phyloP scores from a whole-genome alignment of 208 protist species.

The Leishmania aethiopica region DNA sequence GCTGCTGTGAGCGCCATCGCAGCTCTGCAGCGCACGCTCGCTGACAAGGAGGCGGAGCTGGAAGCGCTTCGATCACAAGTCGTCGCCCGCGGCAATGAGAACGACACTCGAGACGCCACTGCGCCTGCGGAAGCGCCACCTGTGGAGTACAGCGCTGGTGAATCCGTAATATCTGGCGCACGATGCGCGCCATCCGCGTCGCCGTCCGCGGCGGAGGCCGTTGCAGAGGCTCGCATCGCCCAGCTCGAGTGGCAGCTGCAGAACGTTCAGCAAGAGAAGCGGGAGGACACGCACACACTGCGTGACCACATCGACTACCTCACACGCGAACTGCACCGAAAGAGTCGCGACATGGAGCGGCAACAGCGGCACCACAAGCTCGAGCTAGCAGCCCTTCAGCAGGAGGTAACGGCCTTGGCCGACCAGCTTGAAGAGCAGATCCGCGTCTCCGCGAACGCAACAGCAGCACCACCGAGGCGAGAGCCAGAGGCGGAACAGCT shows the following conservation, averaged over 20 bases:
- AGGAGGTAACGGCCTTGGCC: slow-evolving; percentile 44
- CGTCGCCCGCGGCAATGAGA: not conserved
- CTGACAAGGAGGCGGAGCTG: slow-evolving; percentile 28
- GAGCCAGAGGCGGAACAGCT: slow-evolving; percentile 8
- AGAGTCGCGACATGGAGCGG: slow-evolving; percentile 16
- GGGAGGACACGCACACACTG: slow-evolving; percentile 32
- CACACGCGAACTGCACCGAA: slow-evolving; percentile 32
- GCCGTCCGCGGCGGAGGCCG: not conserved
- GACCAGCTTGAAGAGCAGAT: slow-evolving; percentile 44
- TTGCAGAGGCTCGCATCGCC: slow-evolving; percentile 14
- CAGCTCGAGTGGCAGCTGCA: slow-evolving; percentile 47
- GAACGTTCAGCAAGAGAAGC: slow-evolving; percentile 30
- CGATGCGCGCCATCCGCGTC: not conserved
- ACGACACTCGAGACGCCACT: not conserved
- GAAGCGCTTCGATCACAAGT: slow-evolving; percentile 1
- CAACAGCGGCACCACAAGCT: slow-evolving; percentile 38
- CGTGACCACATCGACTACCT: slow-evolving; percentile 49
- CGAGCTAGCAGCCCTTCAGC: slow-evolving; percentile 42
- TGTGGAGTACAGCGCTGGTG: not conserved
- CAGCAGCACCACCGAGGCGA: not conserved
- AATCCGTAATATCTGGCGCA: not conserved
- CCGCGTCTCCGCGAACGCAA: not conserved
- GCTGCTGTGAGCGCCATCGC: slow-evolving; percentile 14
- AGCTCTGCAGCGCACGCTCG: slow-evolving; percentile 17
- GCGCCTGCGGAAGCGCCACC: not conserved